A percentile compares a stretch with the other conserved stretches of the same genome.
These are phyloP conservation scores for Coemansia sp. DNA, from an alignment of 192 early-diverging fungal genomes.

Conservation along the genomic window DNA sequence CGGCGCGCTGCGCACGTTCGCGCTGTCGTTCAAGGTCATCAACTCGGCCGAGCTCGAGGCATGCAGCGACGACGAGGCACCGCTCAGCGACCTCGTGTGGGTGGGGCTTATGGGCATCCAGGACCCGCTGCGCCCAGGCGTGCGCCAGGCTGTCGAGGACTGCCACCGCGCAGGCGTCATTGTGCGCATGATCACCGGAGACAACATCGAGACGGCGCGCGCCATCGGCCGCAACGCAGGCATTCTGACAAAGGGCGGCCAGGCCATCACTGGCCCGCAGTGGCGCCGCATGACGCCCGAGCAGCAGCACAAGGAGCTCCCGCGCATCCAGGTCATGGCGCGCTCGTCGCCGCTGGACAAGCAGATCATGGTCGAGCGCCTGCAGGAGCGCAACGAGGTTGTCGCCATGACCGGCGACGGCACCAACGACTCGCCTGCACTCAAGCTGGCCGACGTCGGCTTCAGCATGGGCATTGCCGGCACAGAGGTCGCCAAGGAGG, in stretches of 20 bases:
- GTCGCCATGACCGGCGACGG: slow-evolving; percentile 86
- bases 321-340: slow-evolving; percentile 81
- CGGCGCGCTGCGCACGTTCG: slow-evolving; percentile 74
- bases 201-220: slow-evolving; percentile 84
- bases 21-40: slow-evolving; percentile 66
- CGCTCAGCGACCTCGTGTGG: slow-evolving; percentile 57
- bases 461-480: slow-evolving; percentile 93
- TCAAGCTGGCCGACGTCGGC: slow-evolving; percentile 88
- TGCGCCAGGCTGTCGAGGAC: slow-evolving; percentile 70
- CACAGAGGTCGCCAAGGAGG: slow-evolving; percentile 83
- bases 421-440: slow-evolving; percentile 84
- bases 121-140: slow-evolving; percentile 83
- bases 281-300: slow-evolving; percentile 70
- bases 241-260: slow-evolving; percentile 72
- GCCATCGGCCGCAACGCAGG: slow-evolving; percentile 89
- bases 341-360: slow-evolving; percentile 89
- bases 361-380: slow-evolving; percentile 76
- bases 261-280: slow-evolving; percentile 78
- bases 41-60: slow-evolving; percentile 35
- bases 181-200: slow-evolving; percentile 87
- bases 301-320: slow-evolving; percentile 64
- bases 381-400: slow-evolving; percentile 69
- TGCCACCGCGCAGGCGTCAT: slow-evolving; percentile 83
- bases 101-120: slow-evolving; percentile 82
- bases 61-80: slow-evolving; percentile 59